Percentiles rank a stretch among this genome's conserved stretches.
These are phyloP conservation scores for Angomonas deanei DNA, from an alignment of 208 protist genomes.

Conservation along the genomic window DNA sequence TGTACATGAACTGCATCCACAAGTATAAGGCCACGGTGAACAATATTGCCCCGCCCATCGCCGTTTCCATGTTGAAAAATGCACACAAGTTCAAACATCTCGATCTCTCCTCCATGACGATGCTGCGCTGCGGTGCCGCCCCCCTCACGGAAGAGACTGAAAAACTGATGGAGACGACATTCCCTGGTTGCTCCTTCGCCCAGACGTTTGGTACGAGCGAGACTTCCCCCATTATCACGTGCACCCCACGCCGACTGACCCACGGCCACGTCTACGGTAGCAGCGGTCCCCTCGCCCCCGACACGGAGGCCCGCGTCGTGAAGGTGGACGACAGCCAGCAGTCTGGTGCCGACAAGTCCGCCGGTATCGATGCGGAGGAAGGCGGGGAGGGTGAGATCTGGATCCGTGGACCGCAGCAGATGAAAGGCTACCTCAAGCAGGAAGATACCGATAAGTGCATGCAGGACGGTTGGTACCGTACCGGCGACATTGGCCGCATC, in stretches of 20 bases:
- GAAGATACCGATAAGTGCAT: constrained; percentile 42
- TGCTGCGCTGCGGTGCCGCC: constrained; percentile 45
- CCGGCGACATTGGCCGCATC: constrained; percentile 62
- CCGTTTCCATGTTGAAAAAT: constrained; percentile 54
- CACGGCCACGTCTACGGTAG: neutral
- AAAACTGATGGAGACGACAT: constrained; percentile 8
- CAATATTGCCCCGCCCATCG: constrained; percentile 69
- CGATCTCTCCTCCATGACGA: constrained; percentile 13
- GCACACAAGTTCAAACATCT: constrained; percentile 27
- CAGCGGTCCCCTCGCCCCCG: constrained; percentile 17
- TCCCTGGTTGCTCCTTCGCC: constrained; percentile 11
- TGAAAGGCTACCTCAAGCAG: constrained; percentile 61
- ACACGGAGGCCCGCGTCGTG: constrained; percentile 39
- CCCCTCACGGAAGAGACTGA: constrained; percentile 45
- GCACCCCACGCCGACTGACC: constrained; percentile 1
- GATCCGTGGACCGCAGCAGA: constrained; percentile 63
- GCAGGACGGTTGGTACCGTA: constrained; percentile 59
- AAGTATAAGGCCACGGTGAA: constrained; percentile 30
- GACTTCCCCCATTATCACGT: constrained; percentile 31
- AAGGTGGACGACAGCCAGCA: constrained; percentile 36
- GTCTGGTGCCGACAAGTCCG: constrained; percentile 21
- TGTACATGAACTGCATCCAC: constrained; percentile 20
- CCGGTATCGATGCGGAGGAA: constrained; percentile 18
- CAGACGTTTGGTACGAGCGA: constrained; percentile 85
- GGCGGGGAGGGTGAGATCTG: constrained; percentile 61